These are phyloP conservation scores for Harringtonia lauricola DNA, from an alignment of 2,329 filamentous ascomycete species.

Conservation along the genomic window DNA sequence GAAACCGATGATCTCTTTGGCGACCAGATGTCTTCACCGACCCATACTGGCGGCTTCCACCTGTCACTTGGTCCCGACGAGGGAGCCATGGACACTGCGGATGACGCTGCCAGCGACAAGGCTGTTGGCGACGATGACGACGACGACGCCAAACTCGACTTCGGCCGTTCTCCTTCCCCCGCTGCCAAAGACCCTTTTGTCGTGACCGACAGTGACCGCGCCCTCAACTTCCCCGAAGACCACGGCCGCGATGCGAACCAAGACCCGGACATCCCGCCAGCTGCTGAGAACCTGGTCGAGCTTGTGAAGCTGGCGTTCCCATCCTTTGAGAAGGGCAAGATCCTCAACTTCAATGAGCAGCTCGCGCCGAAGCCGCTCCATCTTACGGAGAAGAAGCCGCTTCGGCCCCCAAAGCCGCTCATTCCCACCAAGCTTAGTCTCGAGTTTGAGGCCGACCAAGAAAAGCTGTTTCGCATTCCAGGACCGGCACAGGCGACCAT, in stretches of 20 bases:
- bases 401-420: slow-evolving; percentile 70
- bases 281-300: slow-evolving; percentile 63
- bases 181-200: slow-evolving; percentile 16
- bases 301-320: slow-evolving; percentile 73
- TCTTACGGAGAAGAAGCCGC: slow-evolving; percentile 67
- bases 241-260: slow-evolving; percentile 40
- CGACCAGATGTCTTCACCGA: slow-evolving; percentile 40
- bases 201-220: slow-evolving; percentile 19
- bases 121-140: background rate
- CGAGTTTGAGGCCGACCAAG: slow-evolving; percentile 76
- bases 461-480: slow-evolving; percentile 71
- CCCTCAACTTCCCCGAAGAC: slow-evolving; percentile 31
- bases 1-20: slow-evolving; percentile 61
- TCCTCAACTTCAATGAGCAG: slow-evolving; percentile 71
- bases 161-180: slow-evolving; percentile 20
- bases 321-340: slow-evolving; percentile 62
- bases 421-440: slow-evolving; percentile 80
- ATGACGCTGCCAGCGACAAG: background rate
- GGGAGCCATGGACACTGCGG: slow-evolving; percentile 20
- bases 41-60: slow-evolving; percentile 22
- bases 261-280: slow-evolving; percentile 53
- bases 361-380: slow-evolving; percentile 71
- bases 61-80: slow-evolving; percentile 23
- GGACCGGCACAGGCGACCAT: slow-evolving; percentile 43
- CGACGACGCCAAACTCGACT: slow-evolving; percentile 13